Evolutionary conservation across 2,329 filamentous ascomycete species (phyloP), one percentile per base, ranked within the genome.

Genomic region (Blastomyces silverae): DNA sequence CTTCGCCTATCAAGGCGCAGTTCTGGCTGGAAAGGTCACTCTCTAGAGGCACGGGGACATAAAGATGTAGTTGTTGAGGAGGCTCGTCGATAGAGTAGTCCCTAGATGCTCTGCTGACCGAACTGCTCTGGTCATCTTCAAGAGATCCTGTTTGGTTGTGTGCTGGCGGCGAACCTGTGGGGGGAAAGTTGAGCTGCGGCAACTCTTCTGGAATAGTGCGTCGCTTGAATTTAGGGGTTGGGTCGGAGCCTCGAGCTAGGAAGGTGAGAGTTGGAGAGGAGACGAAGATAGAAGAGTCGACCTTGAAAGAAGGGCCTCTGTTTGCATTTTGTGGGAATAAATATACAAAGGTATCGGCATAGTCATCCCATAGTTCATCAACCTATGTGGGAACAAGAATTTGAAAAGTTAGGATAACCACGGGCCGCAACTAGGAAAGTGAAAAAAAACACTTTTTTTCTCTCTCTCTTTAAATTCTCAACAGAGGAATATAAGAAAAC

Each of bases 291-390:
- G 82, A 78, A 2, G 85, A 86, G 70, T 87, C 80, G 64, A 88
- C 76, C 66, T 82, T 83, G 78, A 88, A 87, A 2, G 85, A 87
- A 10, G 86, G 79, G 5, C 83, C 80, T 70, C 81, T 82, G 63
- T 80, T 81, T 25, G 84, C 82, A 20, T 77, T 82, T 53, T 82
- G 79, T 0, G 85, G 84, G 69, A 85, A 87, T 17, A 88, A 78
- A 69, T 87, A 85, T n/a, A 88, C 79, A 66, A 82, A 80, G 17
- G 85, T 87, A 71, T 87, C 84, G n/a, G 83, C 85, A 58, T 80
- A 73, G 3, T 85, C 82, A 68, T 87, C 83, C 86, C 86, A 88
- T 10, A 88, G 73, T 70, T 88, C 86, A 31, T 53, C 20, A n/a
- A 69, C 62, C 67, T 69, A 66, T 25, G 4, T 52, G 22, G 4